Conservation (phyloP, 2,329 filamentous ascomycete genomes). For the Gnomoniopsis sp. region DNA sequence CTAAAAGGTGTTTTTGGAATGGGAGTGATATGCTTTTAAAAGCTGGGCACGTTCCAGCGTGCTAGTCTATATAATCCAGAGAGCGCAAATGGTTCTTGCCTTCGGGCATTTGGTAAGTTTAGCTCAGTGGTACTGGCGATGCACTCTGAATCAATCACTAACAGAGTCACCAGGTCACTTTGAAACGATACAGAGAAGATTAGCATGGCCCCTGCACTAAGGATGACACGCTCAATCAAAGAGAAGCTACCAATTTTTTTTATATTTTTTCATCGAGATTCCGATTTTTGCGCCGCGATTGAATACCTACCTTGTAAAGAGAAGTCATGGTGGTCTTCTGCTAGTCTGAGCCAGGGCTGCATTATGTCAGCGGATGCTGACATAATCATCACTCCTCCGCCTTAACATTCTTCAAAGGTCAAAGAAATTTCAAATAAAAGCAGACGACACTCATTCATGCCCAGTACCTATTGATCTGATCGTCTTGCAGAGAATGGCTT, state of each 20-base stretch:
- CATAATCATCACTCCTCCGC: no score
- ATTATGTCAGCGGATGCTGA: no score
- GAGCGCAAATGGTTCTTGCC: not conserved
- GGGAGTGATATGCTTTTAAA: not conserved
- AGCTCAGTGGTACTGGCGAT: not conserved
- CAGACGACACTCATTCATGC: no score
- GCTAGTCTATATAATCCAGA: not conserved
- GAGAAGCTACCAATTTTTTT: constrained; percentile 67
- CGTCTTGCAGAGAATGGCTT: no score
- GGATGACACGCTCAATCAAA: constrained; percentile 75
- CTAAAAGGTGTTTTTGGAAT: no score
- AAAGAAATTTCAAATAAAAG: no score
- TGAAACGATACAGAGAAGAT: constrained; percentile 15
- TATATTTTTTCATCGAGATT: not conserved
- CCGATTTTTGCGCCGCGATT: not conserved
- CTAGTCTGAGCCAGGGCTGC: no score
- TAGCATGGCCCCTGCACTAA: constrained; percentile 84
- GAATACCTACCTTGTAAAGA: no score
- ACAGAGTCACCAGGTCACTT: not conserved
- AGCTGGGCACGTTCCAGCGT: not conserved
- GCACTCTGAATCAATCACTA: not conserved
- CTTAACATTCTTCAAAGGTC: no score
- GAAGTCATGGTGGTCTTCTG: no score
- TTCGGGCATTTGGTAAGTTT: not conserved
- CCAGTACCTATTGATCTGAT: no score